Evolutionary conservation across 1,284 basidiomycete genomes (phyloP).

Genomic region (Stereum hirsutum): DNA sequence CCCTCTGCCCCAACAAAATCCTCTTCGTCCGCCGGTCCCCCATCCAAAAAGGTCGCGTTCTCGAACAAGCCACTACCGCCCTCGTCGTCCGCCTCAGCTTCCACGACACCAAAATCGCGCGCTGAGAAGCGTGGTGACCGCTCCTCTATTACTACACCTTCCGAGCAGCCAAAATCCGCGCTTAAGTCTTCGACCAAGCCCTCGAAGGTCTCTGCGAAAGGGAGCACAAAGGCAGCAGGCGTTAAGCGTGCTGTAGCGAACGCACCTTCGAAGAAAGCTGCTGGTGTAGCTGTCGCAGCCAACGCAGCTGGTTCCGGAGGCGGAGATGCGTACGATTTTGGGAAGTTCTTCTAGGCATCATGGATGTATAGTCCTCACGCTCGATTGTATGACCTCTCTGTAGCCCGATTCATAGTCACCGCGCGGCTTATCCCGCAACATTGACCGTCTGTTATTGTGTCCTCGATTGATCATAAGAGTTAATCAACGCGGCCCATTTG

Average conservation of each 20-base stretch:
- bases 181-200: constrained; percentile 3
- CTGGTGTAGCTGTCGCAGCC: no score
- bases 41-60: constrained; percentile 44
- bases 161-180: not conserved
- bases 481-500: no score
- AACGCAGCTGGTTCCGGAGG: no score
- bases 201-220: not conserved
- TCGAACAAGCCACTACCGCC: constrained; percentile 5
- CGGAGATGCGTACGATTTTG: constrained; percentile 45
- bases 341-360: constrained; percentile 43
- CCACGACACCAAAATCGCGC: not conserved
- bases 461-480: no score
- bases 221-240: constrained; percentile 4
- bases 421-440: no score
- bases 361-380: no score
- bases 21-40: constrained; percentile 20
- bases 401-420: no score
- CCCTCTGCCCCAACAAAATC: constrained; percentile 17
- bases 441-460: no score
- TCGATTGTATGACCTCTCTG: no score
- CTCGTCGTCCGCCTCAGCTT: not conserved
- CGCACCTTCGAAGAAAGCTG: constrained; percentile 9
- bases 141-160: not conserved
- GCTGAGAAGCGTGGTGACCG: not conserved
- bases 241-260: constrained; percentile 15